Evolutionary conservation across 805 yeast genomes (phyloP).

Genomic region (Suhomyces sp.): DNA sequence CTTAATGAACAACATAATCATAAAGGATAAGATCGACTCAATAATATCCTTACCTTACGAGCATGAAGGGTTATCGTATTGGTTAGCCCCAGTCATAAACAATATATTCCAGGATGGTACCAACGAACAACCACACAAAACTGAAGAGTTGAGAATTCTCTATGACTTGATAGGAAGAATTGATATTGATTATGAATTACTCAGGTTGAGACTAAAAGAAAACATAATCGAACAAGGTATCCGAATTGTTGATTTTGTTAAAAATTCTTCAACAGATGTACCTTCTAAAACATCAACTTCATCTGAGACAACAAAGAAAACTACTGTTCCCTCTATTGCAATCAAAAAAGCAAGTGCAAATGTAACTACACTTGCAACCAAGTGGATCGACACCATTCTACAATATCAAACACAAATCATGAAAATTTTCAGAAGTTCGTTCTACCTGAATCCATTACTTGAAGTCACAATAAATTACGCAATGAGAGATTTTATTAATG

Average conservation of each 20-base stretch:
- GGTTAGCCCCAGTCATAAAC: conserved; percentile 49
- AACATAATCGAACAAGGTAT: conserved; percentile 49
- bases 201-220: conserved; percentile 48
- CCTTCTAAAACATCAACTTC: not conserved
- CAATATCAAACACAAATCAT: conserved; percentile 52
- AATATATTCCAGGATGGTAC: conserved; percentile 11
- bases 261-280: conserved; percentile 1
- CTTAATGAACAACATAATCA: conserved; percentile 58
- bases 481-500: conserved; percentile 60
- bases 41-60: conserved; percentile 48
- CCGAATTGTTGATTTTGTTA: conserved; percentile 30
- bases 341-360: conserved; percentile 17
- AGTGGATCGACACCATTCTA: conserved; percentile 65
- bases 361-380: conserved; percentile 55
- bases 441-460: conserved; percentile 48
- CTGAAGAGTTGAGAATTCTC: conserved; percentile 44
- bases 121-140: conserved; percentile 18
- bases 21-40: conserved; percentile 54
- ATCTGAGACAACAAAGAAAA: not conserved
- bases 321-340: not conserved
- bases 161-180: conserved; percentile 54
- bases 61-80: conserved; percentile 55
- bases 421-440: conserved; percentile 46
- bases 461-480: conserved; percentile 59
- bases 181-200: conserved; percentile 49